phyloP scores from a whole-genome alignment of 768 basidiomycete genomes.

The Mycena alexandri region DNA sequence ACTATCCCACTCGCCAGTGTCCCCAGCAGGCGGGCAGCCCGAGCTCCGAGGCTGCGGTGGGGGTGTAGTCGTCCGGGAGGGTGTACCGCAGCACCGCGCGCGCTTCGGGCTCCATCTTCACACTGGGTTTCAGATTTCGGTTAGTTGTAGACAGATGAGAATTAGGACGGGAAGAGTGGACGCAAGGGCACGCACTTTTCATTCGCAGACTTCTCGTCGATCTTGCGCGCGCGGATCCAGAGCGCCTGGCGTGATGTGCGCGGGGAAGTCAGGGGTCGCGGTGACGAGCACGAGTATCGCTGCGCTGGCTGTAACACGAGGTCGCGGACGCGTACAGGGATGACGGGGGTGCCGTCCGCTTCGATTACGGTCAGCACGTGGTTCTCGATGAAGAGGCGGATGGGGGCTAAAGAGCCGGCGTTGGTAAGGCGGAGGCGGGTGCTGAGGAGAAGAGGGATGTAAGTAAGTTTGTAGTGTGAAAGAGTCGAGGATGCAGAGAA shows the following conservation, averaged over 20 bases:
- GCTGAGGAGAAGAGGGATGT: constrained; percentile 15
- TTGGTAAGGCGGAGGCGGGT: constrained; percentile 65
- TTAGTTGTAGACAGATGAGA: too few species aligned
- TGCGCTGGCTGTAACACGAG: constrained; percentile 61
- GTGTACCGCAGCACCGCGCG: constrained; percentile 30
- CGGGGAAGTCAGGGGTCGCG: not conserved
- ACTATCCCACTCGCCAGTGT: not conserved
- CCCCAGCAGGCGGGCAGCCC: not conserved
- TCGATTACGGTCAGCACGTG: constrained; percentile 63
- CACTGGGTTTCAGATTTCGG: constrained; percentile 4
- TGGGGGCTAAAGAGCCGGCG: constrained; percentile 60
- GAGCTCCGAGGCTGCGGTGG: not conserved
- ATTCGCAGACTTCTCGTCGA: constrained; percentile 28
- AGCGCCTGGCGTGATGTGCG: not conserved
- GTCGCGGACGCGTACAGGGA: constrained; percentile 53
- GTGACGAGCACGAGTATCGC: constrained; percentile 61
- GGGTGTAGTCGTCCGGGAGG: not conserved
- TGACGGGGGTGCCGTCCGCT: constrained; percentile 60
- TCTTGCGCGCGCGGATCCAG: constrained; percentile 30
- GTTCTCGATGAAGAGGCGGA: constrained; percentile 59
- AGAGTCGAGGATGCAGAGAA: too few species aligned
- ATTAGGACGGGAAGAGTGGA: too few species aligned
- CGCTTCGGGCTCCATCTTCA: constrained; percentile 23
- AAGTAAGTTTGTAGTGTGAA: too few species aligned
- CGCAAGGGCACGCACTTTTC: constrained; percentile 18